Percentiles rank a stretch among this genome's conserved stretches.
These are phyloP conservation scores for Aspergillus cejpii DNA, from an alignment of 2,329 filamentous ascomycete species.

Conservation along the genomic window DNA sequence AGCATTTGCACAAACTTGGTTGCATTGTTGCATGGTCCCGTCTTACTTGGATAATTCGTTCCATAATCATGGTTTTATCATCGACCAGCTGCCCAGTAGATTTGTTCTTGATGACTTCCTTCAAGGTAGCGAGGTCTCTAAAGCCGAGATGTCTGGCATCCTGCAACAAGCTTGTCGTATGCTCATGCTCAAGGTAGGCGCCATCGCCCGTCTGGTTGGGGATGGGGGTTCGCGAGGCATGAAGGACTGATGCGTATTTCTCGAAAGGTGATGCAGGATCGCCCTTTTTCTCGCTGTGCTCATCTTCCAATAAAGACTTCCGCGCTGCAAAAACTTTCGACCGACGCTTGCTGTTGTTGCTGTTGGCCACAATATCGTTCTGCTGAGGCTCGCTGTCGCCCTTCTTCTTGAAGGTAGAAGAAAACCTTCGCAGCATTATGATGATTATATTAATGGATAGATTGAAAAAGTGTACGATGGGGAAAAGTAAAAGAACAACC, in stretches of 20 bases:
- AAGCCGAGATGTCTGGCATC: slow-evolving; percentile 54
- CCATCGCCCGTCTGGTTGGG: slow-evolving; percentile 59
- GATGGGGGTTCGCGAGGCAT: slow-evolving; percentile 55
- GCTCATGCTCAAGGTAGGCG: slow-evolving; percentile 49
- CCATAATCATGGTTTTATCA: slow-evolving; percentile 73
- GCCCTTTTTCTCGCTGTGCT: slow-evolving; percentile 32
- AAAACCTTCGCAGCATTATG: slow-evolving; percentile 38
- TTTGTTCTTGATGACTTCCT: slow-evolving; percentile 56
- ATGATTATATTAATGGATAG: slow-evolving; percentile 7
- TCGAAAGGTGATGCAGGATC: slow-evolving; percentile 40
- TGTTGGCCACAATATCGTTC: slow-evolving; percentile 23
- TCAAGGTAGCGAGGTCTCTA: slow-evolving; percentile 57
- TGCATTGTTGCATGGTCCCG: background rate
- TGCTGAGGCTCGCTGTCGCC: slow-evolving; percentile 31
- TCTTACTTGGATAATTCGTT: slow-evolving; percentile 56
- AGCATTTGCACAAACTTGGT: background rate
- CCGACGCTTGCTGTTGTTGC: slow-evolving; percentile 23
- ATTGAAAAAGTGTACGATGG: slow-evolving; percentile 1
- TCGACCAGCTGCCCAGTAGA: slow-evolving; percentile 59
- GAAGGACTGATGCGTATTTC: slow-evolving; percentile 43
- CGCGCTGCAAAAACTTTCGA: slow-evolving; percentile 26
- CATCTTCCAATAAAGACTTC: slow-evolving; percentile 23
- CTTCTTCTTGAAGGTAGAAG: slow-evolving; percentile 37
- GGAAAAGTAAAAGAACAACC: background rate
- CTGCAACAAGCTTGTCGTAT: slow-evolving; percentile 47